phyloP scores from a whole-genome alignment of 2,329 filamentous ascomycete species.

The Apiospora saccharicola region DNA sequence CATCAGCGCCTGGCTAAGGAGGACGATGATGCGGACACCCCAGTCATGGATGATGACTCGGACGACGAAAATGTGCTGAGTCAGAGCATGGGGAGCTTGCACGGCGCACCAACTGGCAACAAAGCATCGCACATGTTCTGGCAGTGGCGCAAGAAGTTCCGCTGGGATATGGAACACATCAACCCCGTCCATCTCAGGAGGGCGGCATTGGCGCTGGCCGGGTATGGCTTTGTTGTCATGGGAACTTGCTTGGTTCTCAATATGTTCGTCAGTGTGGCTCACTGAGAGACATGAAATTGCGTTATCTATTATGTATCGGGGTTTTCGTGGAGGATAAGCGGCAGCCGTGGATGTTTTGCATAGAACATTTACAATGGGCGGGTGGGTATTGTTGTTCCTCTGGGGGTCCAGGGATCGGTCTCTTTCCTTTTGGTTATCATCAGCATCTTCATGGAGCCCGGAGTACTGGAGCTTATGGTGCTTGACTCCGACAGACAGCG shows the following conservation, averaged over 20 bases:
- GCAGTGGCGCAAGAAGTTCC: constrained; percentile 64
- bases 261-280: constrained; percentile 75
- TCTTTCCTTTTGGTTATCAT: neutral
- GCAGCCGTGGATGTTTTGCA: neutral
- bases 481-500: neutral
- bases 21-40: constrained; percentile 82
- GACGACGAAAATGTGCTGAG: constrained; percentile 55
- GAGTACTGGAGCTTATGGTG: constrained; percentile 11
- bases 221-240: constrained; percentile 92
- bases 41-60: constrained; percentile 49
- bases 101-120: constrained; percentile 38
- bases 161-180: constrained; percentile 69
- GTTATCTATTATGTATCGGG: neutral
- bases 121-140: constrained; percentile 48
- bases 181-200: constrained; percentile 72
- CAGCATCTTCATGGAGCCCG: constrained; percentile 15
- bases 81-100: constrained; percentile 47
- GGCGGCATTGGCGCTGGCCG: constrained; percentile 75
- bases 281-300: constrained; percentile 48
- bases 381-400: constrained; percentile 7
- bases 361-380: constrained; percentile 6
- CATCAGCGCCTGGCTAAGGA: constrained; percentile 90
- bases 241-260: constrained; percentile 86
- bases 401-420: neutral
- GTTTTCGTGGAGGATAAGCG: neutral